These are phyloP conservation scores for Kodamaea jinghongensis DNA, from an alignment of 805 yeast species.

Conservation along the genomic window DNA sequence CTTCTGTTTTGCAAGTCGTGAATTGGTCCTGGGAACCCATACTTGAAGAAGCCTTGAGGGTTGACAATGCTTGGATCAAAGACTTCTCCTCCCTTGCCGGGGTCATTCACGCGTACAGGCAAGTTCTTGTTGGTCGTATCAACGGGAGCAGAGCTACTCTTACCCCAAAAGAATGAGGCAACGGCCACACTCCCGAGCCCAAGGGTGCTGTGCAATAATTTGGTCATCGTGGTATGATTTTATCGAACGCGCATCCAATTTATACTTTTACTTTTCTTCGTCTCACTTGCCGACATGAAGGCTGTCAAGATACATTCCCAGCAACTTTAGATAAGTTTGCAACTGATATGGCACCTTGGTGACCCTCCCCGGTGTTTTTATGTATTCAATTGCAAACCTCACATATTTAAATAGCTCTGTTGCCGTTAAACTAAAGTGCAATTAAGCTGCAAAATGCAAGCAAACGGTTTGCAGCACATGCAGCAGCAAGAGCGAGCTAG, in stretches of 20 bases:
- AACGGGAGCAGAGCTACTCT: constrained; percentile 20
- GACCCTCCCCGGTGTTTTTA: too few species aligned
- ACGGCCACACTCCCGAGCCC: constrained; percentile 40
- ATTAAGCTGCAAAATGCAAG: too few species aligned
- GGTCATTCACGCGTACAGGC: constrained; percentile 9
- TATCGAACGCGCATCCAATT: not conserved
- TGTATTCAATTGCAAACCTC: too few species aligned
- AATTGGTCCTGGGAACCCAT: constrained; percentile 94
- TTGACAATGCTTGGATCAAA: constrained; percentile 43
- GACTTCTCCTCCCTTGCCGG: constrained; percentile 9
- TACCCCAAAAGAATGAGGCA: constrained; percentile 42
- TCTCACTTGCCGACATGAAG: too few species aligned
- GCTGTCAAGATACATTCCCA: too few species aligned
- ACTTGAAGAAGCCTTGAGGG: constrained; percentile 82
- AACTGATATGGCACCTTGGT: too few species aligned
- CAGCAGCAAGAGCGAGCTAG: too few species aligned
- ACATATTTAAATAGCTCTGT: too few species aligned
- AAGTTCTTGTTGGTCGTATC: constrained; percentile 7
- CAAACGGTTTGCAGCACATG: too few species aligned
- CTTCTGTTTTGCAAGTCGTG: constrained; percentile 73
- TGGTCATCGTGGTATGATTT: constrained; percentile 12
- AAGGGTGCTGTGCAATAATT: constrained; percentile 25
- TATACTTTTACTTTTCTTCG: too few species aligned
- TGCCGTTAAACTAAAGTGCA: too few species aligned
- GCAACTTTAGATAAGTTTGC: too few species aligned